Percentiles rank a stretch among this genome's conserved stretches.
Conservation (phyloP, 164 flowering plant species). For the Stephania yunnanensis region DNA sequence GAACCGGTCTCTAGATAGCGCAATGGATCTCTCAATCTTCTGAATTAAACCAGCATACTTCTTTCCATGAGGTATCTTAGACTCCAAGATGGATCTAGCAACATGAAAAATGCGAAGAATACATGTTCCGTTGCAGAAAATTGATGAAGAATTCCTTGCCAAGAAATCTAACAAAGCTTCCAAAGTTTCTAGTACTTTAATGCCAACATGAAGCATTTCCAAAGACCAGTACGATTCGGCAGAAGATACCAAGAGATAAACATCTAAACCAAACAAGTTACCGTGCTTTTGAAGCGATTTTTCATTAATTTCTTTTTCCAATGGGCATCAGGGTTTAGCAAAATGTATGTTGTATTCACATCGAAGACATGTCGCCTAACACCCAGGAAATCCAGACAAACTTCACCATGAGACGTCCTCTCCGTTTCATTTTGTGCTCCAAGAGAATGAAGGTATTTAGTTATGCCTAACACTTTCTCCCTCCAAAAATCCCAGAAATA, state of each 20-base stretch:
- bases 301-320: conserved; percentile 38
- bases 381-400: conserved; percentile 54
- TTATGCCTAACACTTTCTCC: conserved; percentile 22
- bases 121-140: conserved; percentile 22
- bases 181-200: conserved; percentile 35
- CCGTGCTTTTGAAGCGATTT: conserved; percentile 16
- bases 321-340: conserved; percentile 34
- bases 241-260: conserved; percentile 28
- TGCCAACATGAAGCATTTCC: conserved; percentile 33
- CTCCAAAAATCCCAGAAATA: conserved; percentile 52
- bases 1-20: conserved; percentile 20
- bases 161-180: conserved; percentile 22
- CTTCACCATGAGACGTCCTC: conserved; percentile 19
- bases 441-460: conserved; percentile 26
- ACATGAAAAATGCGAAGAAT: conserved; percentile 27
- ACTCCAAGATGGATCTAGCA: conserved; percentile 29
- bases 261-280: conserved; percentile 23
- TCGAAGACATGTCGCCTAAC: conserved; percentile 25
- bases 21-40: conserved; percentile 20
- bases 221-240: conserved; percentile 30
- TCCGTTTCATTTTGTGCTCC: conserved; percentile 17
- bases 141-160: conserved; percentile 12
- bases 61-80: conserved; percentile 11
- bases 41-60: conserved; percentile 18
- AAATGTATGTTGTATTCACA: conserved; percentile 14